These are phyloP conservation scores for Amanita subjunquillea DNA, from an alignment of 768 basidiomycete species.

Conservation along the genomic window DNA sequence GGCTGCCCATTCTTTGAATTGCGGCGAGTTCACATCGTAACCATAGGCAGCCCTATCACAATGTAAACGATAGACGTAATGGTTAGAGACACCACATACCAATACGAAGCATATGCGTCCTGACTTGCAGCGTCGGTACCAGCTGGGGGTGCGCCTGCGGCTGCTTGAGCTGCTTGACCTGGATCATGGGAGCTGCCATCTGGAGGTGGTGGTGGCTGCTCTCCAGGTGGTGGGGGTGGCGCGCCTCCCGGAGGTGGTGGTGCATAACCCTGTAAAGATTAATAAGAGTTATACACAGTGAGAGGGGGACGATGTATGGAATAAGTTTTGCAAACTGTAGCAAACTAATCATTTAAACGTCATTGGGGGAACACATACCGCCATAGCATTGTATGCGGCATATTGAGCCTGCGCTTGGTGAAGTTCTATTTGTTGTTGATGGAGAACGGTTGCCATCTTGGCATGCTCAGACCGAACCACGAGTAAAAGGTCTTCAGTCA, in stretches of 20 bases:
- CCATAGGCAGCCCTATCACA: constrained; percentile 67
- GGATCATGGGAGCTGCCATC: constrained; percentile 25
- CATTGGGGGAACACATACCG: constrained; percentile 29
- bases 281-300: constrained; percentile 1
- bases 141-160: constrained; percentile 9
- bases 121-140: constrained; percentile 12
- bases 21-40: constrained; percentile 73
- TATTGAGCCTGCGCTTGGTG: constrained; percentile 79
- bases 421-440: constrained; percentile 79
- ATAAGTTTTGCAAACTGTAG: constrained; percentile 2
- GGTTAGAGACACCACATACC: constrained; percentile 26
- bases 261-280: constrained; percentile 25
- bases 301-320: constrained; percentile 1
- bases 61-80: neutral
- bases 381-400: constrained; percentile 58
- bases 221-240: constrained; percentile 44
- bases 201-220: constrained; percentile 32
- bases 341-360: neutral
- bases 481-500: constrained; percentile 82
- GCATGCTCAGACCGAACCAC: constrained; percentile 85
- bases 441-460: constrained; percentile 56
- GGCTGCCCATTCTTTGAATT: constrained; percentile 78
- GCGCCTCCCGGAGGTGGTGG: constrained; percentile 44
- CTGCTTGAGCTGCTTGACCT: constrained; percentile 1
- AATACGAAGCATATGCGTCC: constrained; percentile 52